Evolutionary conservation across 768 basidiomycete genomes (phyloP).

Genomic region (Kwoniella sp.): DNA sequence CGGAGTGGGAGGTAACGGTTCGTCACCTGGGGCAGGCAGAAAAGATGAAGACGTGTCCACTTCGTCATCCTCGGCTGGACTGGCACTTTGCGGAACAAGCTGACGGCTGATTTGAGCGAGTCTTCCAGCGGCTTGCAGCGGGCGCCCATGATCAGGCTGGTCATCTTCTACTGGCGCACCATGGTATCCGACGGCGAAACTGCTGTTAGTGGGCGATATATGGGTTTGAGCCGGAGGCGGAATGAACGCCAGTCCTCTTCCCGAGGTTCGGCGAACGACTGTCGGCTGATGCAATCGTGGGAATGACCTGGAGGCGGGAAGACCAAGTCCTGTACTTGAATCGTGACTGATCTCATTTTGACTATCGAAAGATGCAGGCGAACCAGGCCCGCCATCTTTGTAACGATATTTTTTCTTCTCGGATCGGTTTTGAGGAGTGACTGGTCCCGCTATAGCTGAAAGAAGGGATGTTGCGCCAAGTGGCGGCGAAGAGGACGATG

Average conservation of each 20-base stretch:
- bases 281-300: slow-evolving; percentile 49
- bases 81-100: neutral
- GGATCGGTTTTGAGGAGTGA: slow-evolving; percentile 6
- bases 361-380: slow-evolving; percentile 9
- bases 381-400: neutral
- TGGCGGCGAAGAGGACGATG: slow-evolving; percentile 42
- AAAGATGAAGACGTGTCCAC: neutral
- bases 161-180: neutral
- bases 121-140: neutral
- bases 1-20: neutral
- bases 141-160: neutral
- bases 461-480: slow-evolving; percentile 42
- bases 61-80: neutral
- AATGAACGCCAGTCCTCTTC: slow-evolving; percentile 36
- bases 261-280: slow-evolving; percentile 35
- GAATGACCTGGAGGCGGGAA: slow-evolving; percentile 18
- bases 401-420: neutral
- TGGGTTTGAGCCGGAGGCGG: slow-evolving; percentile 32
- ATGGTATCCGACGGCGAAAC: neutral
- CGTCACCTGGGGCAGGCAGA: neutral
- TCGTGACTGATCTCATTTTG: neutral
- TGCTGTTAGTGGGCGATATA: neutral
- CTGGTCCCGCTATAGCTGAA: slow-evolving; percentile 33
- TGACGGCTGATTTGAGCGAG: neutral
- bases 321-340: neutral